Conservation (phyloP, 2,329 filamentous ascomycete genomes). For the Chalara sp. region DNA sequence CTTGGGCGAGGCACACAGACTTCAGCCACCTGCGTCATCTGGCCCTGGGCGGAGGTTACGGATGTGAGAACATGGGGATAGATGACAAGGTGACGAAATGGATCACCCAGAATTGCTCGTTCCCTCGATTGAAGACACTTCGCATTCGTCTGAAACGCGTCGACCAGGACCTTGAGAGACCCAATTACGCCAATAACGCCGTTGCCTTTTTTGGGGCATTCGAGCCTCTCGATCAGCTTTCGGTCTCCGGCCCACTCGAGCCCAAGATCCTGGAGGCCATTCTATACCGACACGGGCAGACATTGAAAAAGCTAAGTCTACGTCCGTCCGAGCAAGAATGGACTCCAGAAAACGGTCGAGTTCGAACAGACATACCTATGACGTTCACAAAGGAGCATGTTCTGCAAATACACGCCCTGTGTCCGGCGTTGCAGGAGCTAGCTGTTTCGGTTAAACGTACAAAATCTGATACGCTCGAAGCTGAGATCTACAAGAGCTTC, state of each 20-base stretch:
- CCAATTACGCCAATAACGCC: slow-evolving; percentile 4
- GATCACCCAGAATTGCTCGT: slow-evolving; percentile 5
- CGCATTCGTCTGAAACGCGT: slow-evolving; percentile 4
- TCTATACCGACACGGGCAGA: slow-evolving; percentile 6
- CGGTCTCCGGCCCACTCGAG: slow-evolving; percentile 4
- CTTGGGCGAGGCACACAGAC: slow-evolving; percentile 5
- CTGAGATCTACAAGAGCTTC: slow-evolving; percentile 6
- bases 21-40: slow-evolving; percentile 5
- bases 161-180: background rate
- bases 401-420: slow-evolving; percentile 7
- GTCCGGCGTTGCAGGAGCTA: slow-evolving; percentile 6
- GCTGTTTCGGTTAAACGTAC: slow-evolving; percentile 7
- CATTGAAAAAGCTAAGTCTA: slow-evolving; percentile 5
- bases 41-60: slow-evolving; percentile 4
- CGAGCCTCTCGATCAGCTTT: slow-evolving; percentile 8
- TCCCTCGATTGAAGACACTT: slow-evolving; percentile 7
- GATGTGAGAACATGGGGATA: background rate
- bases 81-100: slow-evolving; percentile 7
- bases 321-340: slow-evolving; percentile 2
- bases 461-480: slow-evolving; percentile 2
- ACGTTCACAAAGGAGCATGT: slow-evolving; percentile 5
- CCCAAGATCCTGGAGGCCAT: slow-evolving; percentile 7
- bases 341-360: background rate
- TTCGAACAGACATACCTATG: slow-evolving; percentile 6
- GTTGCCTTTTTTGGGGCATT: slow-evolving; percentile 3